Base-by-base conservation (phyloP, 805 yeast species). In the Kodamaea sagamina region DNA sequence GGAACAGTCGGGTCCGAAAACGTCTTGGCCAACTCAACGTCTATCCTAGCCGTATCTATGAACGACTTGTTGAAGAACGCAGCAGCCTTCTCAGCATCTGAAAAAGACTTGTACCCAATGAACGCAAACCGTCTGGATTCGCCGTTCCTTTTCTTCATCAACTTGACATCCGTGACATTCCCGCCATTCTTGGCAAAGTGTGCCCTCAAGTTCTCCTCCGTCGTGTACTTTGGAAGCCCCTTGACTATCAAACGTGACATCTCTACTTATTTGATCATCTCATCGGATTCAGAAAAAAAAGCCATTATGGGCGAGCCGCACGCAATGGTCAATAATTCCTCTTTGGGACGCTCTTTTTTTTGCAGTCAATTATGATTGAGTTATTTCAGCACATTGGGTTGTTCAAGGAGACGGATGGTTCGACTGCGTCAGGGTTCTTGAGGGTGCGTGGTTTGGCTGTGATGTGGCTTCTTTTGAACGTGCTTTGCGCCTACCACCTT, bases 91-190 rank as follows among this genome's bases (percentile, higher is more conserved):
- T 74, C 78, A 1, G 99, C 98, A 55, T 86, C 96, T 9, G 67
- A 74, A 13, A 66, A 71, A n/a, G 81, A 72, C 54, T 81, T 83
- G 63, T 78, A 93, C 1, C 99, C 99, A 40, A 93, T 72, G 55
- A 93, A 93, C 5, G 96, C 98, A 72, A 93, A 93, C 53, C 95
- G 74, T 64, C 99, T 79, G 7, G 96, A 86, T 55, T 84, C 85
- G 18, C 99, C 99, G 51, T 79, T 80, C 52, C 84, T 74, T 51
- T 84, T 87, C 54, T 78, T 84, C 77, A 89, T 78, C 27, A 93
- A 72, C 62, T 86, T 89, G 28, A 88, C 90, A 75, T 93, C 99
- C 0, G 97, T 87, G 21, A 90, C 88, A 39, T 74, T 71, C 8
- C 88, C 86, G 43, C 74, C 67, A 27, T 41, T 35, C 47, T 64